phyloP scores from a whole-genome alignment of 495 filamentous ascomycete species.

The Collariella sp. region DNA sequence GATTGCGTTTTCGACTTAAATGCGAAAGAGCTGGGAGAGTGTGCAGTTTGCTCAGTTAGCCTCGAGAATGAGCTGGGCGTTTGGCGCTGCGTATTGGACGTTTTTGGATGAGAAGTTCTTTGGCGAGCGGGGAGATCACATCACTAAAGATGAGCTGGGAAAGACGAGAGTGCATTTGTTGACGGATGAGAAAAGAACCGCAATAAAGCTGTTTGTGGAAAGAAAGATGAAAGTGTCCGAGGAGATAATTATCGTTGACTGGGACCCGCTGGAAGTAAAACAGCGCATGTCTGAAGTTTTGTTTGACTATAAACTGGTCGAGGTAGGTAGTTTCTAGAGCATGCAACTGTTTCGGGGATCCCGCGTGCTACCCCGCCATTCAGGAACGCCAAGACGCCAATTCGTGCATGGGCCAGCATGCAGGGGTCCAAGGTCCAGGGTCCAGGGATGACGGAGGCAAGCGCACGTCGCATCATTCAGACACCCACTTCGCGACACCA shows the following conservation, averaged over 20 bases:
- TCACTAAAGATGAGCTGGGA: not conserved
- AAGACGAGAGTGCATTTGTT: too few species aligned
- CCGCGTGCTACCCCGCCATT: too few species aligned
- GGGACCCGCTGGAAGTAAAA: not conserved
- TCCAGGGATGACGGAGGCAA: not conserved
- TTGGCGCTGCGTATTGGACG: slow-evolving; percentile 25
- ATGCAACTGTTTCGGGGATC: too few species aligned
- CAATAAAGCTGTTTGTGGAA: not conserved
- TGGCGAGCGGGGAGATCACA: not conserved
- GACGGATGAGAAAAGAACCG: too few species aligned
- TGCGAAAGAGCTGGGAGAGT: slow-evolving; percentile 18
- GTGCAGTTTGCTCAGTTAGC: slow-evolving; percentile 27
- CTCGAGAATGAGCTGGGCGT: slow-evolving; percentile 26
- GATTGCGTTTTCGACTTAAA: not conserved
- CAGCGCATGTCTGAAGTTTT: not conserved
- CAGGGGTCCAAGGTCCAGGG: too few species aligned
- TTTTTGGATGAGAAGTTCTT: slow-evolving; percentile 22
- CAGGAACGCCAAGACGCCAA: not conserved
- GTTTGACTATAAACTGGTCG: not conserved
- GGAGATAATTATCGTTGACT: not conserved
- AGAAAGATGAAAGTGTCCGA: not conserved
- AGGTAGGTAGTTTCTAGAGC: not conserved
- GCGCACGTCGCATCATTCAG: slow-evolving; percentile 1
- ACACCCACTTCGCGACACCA: not conserved
- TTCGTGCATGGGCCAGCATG: not conserved